phyloP scores from a whole-genome alignment of 306 rosid genomes.

The Vigna trinervia region DNA sequence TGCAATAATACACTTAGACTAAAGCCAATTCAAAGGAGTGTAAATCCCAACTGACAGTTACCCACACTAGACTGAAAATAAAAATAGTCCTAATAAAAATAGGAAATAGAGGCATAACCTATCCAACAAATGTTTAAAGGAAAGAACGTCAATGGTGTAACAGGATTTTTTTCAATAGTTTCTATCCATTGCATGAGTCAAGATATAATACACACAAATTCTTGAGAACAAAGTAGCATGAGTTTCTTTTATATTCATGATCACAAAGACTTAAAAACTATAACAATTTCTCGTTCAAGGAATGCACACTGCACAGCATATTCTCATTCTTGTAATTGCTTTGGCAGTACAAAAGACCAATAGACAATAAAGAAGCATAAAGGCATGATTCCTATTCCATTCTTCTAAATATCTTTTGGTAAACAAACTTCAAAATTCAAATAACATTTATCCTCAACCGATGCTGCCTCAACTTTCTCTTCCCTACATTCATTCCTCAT shows the following conservation, averaged over 20 bases:
- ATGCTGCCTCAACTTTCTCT: background rate
- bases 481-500: background rate
- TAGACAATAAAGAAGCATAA: background rate
- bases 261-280: background rate
- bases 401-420: background rate
- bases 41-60: background rate
- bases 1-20: background rate
- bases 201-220: background rate
- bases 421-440: background rate
- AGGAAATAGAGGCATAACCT: background rate
- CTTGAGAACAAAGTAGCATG: background rate
- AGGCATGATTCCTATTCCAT: background rate
- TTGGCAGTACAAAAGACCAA: background rate
- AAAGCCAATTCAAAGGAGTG: conserved; percentile 5
- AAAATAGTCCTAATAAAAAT: conserved; percentile 7
- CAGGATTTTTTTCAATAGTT: background rate
- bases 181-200: background rate
- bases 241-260: background rate
- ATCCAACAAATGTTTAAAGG: background rate
- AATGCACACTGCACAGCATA: background rate
- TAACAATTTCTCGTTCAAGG: background rate
- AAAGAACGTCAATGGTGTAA: background rate
- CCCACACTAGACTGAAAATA: background rate
- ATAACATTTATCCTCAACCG: background rate
- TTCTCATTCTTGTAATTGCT: background rate